phyloP scores from a whole-genome alignment of 768 basidiomycete species.

The Suillus americanus region DNA sequence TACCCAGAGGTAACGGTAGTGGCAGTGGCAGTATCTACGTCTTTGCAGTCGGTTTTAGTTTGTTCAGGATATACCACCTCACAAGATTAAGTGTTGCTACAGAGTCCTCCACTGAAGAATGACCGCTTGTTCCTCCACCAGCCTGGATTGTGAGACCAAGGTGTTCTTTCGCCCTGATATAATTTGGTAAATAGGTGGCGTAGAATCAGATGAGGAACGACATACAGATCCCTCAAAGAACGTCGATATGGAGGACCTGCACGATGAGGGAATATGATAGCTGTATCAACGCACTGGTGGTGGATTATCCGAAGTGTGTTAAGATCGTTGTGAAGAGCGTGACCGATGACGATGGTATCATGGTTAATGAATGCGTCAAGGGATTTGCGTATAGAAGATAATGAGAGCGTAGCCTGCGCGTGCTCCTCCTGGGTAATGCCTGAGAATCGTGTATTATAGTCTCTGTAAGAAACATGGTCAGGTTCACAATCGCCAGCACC shows the following conservation, averaged over 20 bases:
- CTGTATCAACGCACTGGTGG: constrained; percentile 83
- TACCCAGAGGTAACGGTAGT: constrained; percentile 10
- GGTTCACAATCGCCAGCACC: neutral
- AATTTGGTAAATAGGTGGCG: constrained; percentile 11
- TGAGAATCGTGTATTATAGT: constrained; percentile 91
- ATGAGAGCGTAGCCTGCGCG: constrained; percentile 62
- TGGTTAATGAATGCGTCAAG: constrained; percentile 72
- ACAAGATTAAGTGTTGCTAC: constrained; percentile 86
- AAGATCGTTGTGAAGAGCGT: constrained; percentile 92
- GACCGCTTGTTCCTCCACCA: constrained; percentile 72
- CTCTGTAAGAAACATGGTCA: constrained; percentile 45
- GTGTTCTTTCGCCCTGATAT: constrained; percentile 74
- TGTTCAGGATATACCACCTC: constrained; percentile 75
- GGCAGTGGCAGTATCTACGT: constrained; percentile 7
- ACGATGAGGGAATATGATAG: constrained; percentile 81
- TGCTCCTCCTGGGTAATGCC: constrained; percentile 65
- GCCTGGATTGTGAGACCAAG: constrained; percentile 81
- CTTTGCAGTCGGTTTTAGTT: constrained; percentile 34
- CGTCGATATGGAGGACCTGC: constrained; percentile 75
- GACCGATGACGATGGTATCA: constrained; percentile 86
- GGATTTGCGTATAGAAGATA: constrained; percentile 63
- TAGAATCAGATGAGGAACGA: neutral
- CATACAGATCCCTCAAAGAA: constrained; percentile 79
- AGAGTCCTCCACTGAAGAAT: constrained; percentile 91
- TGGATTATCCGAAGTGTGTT: constrained; percentile 89